Conservation (phyloP, 1,284 basidiomycete species). For the Wolfiporia cocos region DNA sequence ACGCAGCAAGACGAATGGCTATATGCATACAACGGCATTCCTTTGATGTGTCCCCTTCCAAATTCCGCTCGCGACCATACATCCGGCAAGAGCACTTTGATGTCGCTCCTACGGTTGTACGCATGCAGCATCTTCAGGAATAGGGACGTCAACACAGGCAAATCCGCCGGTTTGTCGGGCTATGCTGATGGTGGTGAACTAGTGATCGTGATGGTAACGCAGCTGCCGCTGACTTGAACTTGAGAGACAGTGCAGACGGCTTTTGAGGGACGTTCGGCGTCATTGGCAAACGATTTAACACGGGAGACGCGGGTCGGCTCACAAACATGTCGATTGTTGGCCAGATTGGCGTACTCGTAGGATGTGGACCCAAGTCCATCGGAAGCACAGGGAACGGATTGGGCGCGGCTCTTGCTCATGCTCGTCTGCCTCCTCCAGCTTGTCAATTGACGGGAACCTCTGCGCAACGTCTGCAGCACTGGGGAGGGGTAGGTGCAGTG, state of each 20-base stretch:
- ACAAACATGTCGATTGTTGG: conserved; percentile 47
- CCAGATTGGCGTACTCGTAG: conserved; percentile 67
- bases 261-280: conserved; percentile 36
- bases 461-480: too few species aligned
- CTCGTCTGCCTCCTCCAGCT: conserved; percentile 50
- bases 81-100: conserved; percentile 77
- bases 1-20: conserved; percentile 70
- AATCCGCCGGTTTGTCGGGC: too few species aligned
- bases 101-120: conserved; percentile 48
- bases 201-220: too few species aligned
- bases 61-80: conserved; percentile 76
- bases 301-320: conserved; percentile 52
- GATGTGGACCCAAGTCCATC: conserved; percentile 49
- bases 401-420: conserved; percentile 35
- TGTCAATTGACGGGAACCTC: conserved; percentile 72
- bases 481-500: conserved; percentile 28
- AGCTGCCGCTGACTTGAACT: too few species aligned
- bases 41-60: conserved; percentile 65
- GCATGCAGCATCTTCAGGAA: conserved; percentile 53
- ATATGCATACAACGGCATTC: conserved; percentile 77
- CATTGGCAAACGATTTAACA: conserved; percentile 28
- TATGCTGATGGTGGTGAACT: too few species aligned
- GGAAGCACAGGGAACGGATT: conserved; percentile 41
- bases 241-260: conserved; percentile 35
- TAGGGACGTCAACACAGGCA: too few species aligned